These are phyloP conservation scores for Xerocomus potaroensis DNA, from an alignment of 768 basidiomycete species.

Conservation along the genomic window DNA sequence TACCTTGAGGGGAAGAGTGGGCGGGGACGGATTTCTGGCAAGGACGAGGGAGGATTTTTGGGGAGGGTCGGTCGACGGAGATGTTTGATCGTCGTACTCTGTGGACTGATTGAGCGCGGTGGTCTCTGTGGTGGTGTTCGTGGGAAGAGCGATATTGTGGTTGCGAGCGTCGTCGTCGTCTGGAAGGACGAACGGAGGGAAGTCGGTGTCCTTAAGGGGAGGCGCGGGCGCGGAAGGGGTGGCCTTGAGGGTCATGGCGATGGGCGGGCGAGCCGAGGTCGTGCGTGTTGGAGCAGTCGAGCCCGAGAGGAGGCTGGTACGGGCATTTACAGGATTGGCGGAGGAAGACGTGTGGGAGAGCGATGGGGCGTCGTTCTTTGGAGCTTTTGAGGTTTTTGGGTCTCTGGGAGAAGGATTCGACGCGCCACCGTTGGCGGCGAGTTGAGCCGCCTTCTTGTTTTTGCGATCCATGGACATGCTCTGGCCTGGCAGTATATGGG, in stretches of 20 bases:
- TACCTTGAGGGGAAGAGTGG: conserved; percentile 50
- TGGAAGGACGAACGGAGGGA: conserved; percentile 62
- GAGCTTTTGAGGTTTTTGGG: conserved; percentile 31
- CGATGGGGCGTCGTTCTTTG: conserved; percentile 33
- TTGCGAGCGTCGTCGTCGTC: conserved; percentile 45
- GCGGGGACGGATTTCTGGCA: conserved; percentile 37
- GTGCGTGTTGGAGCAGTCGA: conserved; percentile 66
- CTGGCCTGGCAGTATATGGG: conserved; percentile 92
- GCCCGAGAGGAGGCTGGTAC: conserved; percentile 38
- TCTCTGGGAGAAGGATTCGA: conserved; percentile 30
- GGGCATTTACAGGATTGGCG: conserved; percentile 6
- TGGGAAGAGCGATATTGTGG: background rate
- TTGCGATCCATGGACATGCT: conserved; percentile 94
- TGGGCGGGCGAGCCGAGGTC: conserved; percentile 50
- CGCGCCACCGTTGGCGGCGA: conserved; percentile 47
- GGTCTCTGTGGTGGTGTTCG: conserved; percentile 4
- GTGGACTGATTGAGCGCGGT: conserved; percentile 1
- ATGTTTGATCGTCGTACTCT: conserved; percentile 12
- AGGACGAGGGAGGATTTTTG: conserved; percentile 11
- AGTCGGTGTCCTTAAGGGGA: conserved; percentile 70
- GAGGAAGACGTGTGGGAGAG: conserved; percentile 17
- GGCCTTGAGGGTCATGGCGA: conserved; percentile 66
- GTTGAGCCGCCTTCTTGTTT: conserved; percentile 91
- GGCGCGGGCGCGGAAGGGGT: conserved; percentile 78
- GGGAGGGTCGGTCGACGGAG: conserved; percentile 2